Percentiles rank a stretch among this genome's conserved stretches.
These are phyloP conservation scores for Xylariomycetidae sp. DNA, from an alignment of 2,329 filamentous ascomycete genomes.

Conservation along the genomic window DNA sequence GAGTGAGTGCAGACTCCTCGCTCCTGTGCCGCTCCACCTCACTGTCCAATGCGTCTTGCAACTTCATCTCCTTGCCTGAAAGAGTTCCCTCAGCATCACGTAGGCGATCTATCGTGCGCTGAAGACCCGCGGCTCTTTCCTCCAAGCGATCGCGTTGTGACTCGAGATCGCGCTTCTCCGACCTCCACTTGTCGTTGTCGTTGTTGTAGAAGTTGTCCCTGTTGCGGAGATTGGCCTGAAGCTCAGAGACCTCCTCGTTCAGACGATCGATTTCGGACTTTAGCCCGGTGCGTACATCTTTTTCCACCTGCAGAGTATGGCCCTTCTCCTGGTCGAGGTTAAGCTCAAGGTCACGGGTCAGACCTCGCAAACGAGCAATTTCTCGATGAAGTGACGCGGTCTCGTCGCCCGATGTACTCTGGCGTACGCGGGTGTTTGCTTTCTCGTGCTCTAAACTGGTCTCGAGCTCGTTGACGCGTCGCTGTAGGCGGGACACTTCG, in stretches of 20 bases:
- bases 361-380: slow-evolving; percentile 42
- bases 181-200: slow-evolving; percentile 68
- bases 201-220: slow-evolving; percentile 66
- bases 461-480: slow-evolving; percentile 18
- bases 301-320: slow-evolving; percentile 54
- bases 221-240: slow-evolving; percentile 60
- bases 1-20: slow-evolving; percentile 63
- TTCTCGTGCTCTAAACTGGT: slow-evolving; percentile 45
- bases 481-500: slow-evolving; percentile 16
- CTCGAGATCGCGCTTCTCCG: slow-evolving; percentile 57
- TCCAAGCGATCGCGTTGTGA: slow-evolving; percentile 61
- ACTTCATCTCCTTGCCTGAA: slow-evolving; percentile 59
- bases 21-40: slow-evolving; percentile 66
- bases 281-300: slow-evolving; percentile 49
- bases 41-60: slow-evolving; percentile 63
- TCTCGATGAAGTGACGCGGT: slow-evolving; percentile 61
- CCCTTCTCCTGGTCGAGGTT: slow-evolving; percentile 49
- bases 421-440: slow-evolving; percentile 59
- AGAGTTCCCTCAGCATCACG: slow-evolving; percentile 62
- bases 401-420: slow-evolving; percentile 61
- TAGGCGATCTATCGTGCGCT: slow-evolving; percentile 64
- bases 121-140: slow-evolving; percentile 60
- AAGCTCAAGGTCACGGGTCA: slow-evolving; percentile 41
- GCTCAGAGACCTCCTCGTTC: slow-evolving; percentile 48
- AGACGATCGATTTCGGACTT: slow-evolving; percentile 48